Base-by-base conservation (phyloP, 139 green algal genomes). In the Picochlorum sp. region DNA sequence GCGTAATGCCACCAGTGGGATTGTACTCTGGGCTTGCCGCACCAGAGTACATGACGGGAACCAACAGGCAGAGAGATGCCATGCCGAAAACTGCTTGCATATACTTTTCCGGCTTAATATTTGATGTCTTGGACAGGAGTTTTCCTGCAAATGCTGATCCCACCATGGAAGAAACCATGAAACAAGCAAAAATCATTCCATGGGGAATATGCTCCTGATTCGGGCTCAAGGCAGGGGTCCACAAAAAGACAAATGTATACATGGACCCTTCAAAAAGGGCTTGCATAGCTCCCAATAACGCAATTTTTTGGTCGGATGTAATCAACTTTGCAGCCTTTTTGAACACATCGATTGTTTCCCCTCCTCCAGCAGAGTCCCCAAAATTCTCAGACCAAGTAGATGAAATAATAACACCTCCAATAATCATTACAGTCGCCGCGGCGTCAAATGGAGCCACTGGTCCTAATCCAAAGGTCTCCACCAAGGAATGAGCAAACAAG, bases 191-290 rank as follows among this genome's bases (percentile, higher is more conserved):
- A 37, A 98, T 90, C 56, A 96, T 84, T 49, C 91, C 91, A 61
- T 98, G 91, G 4, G 89, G 91, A 52, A 98, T 90, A 63, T 76
- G 64, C 81, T 97, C 82, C 57, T 79, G 66, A 52, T 79, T 73
- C 3, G 90, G 87, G 39, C 64, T 78, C 30, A 97, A 80, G 5
- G 89, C 85, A 13, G 89, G 87, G 4, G 90, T 97, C 90, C 90
- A 97, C 57, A 98, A 77, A 79, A 98, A 98, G 1, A 98, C 89
- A 73, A 97, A 98, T 2, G 90, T 96, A 75, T 98, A 98, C 91
- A 98, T 96, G 63, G 69, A 68, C 7, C 79, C 90, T 70, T 98
- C 91, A 68, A 97, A 98, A 37, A 97, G 61, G 3, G 82, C 79
- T 69, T 98, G 90, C 75, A 96, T 93, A 14, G 79, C 85, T 4